These are phyloP conservation scores for Nyctanthes arbortristis DNA, from an alignment of 257 asterid species.

Conservation along the genomic window DNA sequence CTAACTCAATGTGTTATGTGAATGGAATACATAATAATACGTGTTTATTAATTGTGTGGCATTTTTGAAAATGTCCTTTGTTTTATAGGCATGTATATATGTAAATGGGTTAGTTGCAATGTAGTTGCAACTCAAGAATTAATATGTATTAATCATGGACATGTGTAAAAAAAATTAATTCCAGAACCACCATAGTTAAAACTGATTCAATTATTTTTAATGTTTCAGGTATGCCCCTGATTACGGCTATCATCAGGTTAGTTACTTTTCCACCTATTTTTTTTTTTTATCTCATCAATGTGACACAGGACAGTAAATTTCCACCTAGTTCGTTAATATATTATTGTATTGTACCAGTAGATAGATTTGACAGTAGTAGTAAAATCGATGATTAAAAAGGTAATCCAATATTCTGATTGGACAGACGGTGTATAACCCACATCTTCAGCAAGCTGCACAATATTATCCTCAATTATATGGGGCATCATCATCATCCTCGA, in stretches of 20 bases:
- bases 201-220: background rate
- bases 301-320: no score
- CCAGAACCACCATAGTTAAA: background rate
- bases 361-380: no score
- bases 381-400: no score
- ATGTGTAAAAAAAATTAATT: background rate
- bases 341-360: no score
- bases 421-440: constrained; percentile 79
- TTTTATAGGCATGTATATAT: background rate
- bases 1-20: background rate
- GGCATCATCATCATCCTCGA: constrained; percentile 54
- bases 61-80: background rate
- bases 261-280: background rate
- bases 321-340: no score
- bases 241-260: constrained; percentile 75
- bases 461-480: constrained; percentile 72
- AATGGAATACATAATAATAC: no score
- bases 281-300: no score
- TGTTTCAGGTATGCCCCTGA: constrained; percentile 65
- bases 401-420: constrained; percentile 1
- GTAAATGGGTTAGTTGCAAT: constrained; percentile 12
- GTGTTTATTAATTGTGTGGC: background rate
- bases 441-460: constrained; percentile 68
- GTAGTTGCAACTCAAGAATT: constrained; percentile 12
- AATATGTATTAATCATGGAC: background rate